phyloP scores from a whole-genome alignment of 1,139 yeast species.

The Kodamaea ohmeri region DNA sequence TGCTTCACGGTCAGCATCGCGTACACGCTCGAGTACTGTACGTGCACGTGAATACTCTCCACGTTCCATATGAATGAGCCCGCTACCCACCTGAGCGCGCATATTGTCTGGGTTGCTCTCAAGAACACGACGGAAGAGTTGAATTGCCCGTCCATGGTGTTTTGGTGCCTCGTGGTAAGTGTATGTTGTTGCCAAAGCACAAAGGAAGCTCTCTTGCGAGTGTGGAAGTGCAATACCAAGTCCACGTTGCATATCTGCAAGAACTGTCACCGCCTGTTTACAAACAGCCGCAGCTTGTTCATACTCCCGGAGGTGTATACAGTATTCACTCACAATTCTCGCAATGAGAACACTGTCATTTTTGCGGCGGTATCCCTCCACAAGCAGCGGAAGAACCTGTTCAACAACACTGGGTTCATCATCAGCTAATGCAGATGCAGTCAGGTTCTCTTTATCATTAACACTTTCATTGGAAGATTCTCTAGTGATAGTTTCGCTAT shows the following conservation, averaged over 20 bases:
- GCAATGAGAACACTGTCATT: constrained; percentile 56
- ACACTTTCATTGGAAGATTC: too few relatives aligned
- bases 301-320: constrained; percentile 61
- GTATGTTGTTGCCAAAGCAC: constrained; percentile 71
- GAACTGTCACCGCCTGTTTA: constrained; percentile 55
- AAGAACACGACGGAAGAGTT: constrained; percentile 64
- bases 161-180: constrained; percentile 90
- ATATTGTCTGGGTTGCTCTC: constrained; percentile 47
- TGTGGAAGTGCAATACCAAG: constrained; percentile 48
- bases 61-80: constrained; percentile 69
- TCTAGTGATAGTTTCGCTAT: too few relatives aligned
- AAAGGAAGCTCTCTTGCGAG: constrained; percentile 58
- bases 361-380: constrained; percentile 49
- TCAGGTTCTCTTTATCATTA: too few relatives aligned
- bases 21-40: constrained; percentile 50
- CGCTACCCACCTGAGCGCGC: constrained; percentile 77
- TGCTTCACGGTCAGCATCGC: constrained; percentile 55
- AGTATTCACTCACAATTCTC: constrained; percentile 63
- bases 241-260: constrained; percentile 48
- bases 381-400: constrained; percentile 52
- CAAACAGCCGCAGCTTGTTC: constrained; percentile 60
- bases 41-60: constrained; percentile 56
- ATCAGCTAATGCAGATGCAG: not conserved
- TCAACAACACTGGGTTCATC: constrained; percentile 37
- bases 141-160: constrained; percentile 71